These are phyloP conservation scores for Aspergillus aculeatus DNA, from an alignment of 2,329 filamentous ascomycete species.

Conservation along the genomic window DNA sequence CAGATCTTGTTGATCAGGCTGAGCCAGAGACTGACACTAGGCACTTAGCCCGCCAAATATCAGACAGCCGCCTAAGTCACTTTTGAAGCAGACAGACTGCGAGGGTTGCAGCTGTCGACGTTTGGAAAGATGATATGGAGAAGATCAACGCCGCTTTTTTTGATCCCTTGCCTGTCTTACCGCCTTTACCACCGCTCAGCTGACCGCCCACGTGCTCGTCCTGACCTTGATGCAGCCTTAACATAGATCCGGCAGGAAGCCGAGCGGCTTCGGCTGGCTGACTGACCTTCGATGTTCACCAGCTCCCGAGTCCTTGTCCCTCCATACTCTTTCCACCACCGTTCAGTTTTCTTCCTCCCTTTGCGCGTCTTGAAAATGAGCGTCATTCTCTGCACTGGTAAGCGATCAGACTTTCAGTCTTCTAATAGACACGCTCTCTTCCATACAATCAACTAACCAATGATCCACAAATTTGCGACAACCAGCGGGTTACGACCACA, in stretches of 20 bases:
- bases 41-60: background rate
- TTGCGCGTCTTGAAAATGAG: constrained; percentile 50
- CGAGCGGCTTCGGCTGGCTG: constrained; percentile 3
- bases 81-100: background rate
- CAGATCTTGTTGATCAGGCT: background rate
- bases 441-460: constrained; percentile 10
- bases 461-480: constrained; percentile 12
- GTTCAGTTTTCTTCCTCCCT: background rate
- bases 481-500: constrained; percentile 71
- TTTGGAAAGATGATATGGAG: background rate
- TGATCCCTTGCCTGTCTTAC: background rate
- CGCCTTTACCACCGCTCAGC: constrained; percentile 64
- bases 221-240: background rate
- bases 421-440: background rate
- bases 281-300: background rate
- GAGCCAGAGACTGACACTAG: background rate
- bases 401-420: constrained; percentile 20
- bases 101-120: background rate
- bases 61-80: background rate
- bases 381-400: constrained; percentile 67
- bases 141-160: background rate
- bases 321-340: constrained; percentile 2
- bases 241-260: constrained; percentile 19
- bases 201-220: constrained; percentile 41
- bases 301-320: constrained; percentile 5